Base-by-base conservation (phyloP, 352 stramenopile species). In the Phytophthora rubi region DNA sequence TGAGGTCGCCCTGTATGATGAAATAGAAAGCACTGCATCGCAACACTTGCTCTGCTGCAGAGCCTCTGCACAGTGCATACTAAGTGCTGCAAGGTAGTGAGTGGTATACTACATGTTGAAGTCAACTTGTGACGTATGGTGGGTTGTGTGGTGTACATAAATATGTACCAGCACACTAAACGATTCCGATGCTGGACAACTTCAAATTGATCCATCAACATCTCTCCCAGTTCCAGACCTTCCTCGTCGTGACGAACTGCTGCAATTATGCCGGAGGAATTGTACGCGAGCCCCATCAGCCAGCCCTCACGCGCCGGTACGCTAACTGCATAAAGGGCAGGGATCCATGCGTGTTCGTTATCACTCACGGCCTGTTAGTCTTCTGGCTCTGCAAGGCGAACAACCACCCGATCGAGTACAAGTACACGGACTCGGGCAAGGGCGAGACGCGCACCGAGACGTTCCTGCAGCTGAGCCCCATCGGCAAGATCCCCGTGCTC, bases 331-430 rank as follows among this genome's bases (percentile, higher is more conserved):
- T 30, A 6, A 30, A 4, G 2, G 26, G 26, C 26, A 30, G 26
- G 3, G 0, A 30, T 44, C 12, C 35, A 7, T 15, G n/a, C 39
- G 26, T 63, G 57, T 8, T 52, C 15, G 47, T 12, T 58, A 21
- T 13, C 10, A 21, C 48, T 54, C 12, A 33, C 26, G 12, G 42
- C 15, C 28, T 55, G 21, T 53, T 15, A 93, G 85, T 91, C 10
- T 59, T 74, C 59, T 93, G 85, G 85, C 77, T 93, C 21, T 91
- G 83, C 75, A 86, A 90, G 79, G 42, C 87, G 47, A 82, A 93
- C 63, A 65, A 93, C 68, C 70, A 89, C 69, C 72, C 71, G 44
- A 77, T 91, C 63, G 65, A 81, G 47, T 88, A 82, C 82, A 83
- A 88, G 56, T 78, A 78, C 57, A 86, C 82, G 39, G 63, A 93